These are phyloP conservation scores for Erysimum cheiri DNA, from an alignment of 441 rosid genomes.

Conservation along the genomic window DNA sequence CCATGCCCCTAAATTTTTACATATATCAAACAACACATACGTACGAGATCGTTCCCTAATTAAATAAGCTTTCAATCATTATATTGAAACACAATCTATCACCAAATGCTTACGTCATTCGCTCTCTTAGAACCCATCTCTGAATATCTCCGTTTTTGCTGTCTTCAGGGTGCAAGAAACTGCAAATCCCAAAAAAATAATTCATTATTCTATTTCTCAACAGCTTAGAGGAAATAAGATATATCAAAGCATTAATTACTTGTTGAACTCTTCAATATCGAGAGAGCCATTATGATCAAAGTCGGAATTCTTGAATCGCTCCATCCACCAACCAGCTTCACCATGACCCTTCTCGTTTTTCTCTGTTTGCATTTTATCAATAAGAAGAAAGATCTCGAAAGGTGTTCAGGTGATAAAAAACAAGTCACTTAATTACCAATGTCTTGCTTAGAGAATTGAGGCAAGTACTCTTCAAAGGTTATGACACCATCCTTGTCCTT, in stretches of 20 bases:
- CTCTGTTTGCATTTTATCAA: slow-evolving; percentile 42
- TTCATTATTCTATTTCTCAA: background rate
- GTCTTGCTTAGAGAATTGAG: slow-evolving; percentile 58
- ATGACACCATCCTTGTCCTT: slow-evolving; percentile 59
- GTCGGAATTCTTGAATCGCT: slow-evolving; percentile 63
- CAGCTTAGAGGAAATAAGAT: background rate
- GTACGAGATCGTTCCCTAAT: background rate
- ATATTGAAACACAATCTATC: background rate
- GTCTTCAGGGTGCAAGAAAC: slow-evolving; percentile 82
- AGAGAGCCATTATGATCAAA: slow-evolving; percentile 56
- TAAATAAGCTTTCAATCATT: background rate
- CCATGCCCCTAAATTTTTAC: slow-evolving; percentile 48
- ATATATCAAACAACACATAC: slow-evolving; percentile 4
- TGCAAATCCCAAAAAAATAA: slow-evolving; percentile 40
- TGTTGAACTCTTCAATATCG: slow-evolving; percentile 60
- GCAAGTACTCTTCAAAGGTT: slow-evolving; percentile 59
- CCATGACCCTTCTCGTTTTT: slow-evolving; percentile 58
- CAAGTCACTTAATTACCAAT: slow-evolving; percentile 47
- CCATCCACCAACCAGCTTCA: slow-evolving; percentile 83
- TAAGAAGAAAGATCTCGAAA: slow-evolving; percentile 14
- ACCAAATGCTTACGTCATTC: slow-evolving; percentile 44
- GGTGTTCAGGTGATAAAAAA: background rate
- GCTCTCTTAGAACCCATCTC: slow-evolving; percentile 57
- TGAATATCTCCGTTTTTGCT: slow-evolving; percentile 57
- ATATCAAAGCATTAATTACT: slow-evolving; percentile 43